Evolutionary conservation across 2,329 filamentous ascomycete genomes (phyloP), one percentile per base, ranked within the genome.

Genomic region (Chrysoporthe puriensis): DNA sequence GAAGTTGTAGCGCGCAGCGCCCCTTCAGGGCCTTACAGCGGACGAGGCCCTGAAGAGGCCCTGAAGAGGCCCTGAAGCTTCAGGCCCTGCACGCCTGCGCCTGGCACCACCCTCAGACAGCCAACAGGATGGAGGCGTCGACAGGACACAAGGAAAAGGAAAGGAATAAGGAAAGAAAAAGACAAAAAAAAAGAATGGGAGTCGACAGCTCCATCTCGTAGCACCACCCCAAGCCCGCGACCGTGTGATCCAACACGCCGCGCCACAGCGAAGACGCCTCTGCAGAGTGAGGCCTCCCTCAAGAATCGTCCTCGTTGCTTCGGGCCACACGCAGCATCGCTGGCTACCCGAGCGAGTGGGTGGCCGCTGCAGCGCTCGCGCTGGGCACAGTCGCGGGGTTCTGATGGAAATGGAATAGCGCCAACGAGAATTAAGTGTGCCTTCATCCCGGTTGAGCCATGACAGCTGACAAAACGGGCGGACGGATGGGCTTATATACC

Each of bases 221-320:
- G 77, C 77, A 75, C 79, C 79, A 82, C 80, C 82, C 84, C 87
- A 89, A 80, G 79, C 86, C 85, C 85, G 82, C 77, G 82, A 80
- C 83, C 82, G 83, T 84, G 88, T 89, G 79, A 85, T 90, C 88
- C 88, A 87, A 80, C 82, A 81, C 87, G 88, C 88, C 88, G 90
- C 83, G 83, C 84, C 84, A 89, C 86, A 88, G 88, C 86, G 87
- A 86, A 87, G 84, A 88, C 82, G 78, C 78, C 88, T 90, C 86
- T 90, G 88, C 88, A 88, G 86, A 89, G 88, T 90, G 86, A 90
- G 80, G 67, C 88, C 88, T 89, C 88, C 85, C 88, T 90, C 83
- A 88, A 90, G 88, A 74, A 77, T 90, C 75, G 82, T 87, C 86
- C 87, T 85, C 88, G 89, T 86, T 87, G 85, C 88, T 89, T 86